Base-by-base conservation (phyloP, 2,329 filamentous ascomycete species). In the Corynespora cassiicola region DNA sequence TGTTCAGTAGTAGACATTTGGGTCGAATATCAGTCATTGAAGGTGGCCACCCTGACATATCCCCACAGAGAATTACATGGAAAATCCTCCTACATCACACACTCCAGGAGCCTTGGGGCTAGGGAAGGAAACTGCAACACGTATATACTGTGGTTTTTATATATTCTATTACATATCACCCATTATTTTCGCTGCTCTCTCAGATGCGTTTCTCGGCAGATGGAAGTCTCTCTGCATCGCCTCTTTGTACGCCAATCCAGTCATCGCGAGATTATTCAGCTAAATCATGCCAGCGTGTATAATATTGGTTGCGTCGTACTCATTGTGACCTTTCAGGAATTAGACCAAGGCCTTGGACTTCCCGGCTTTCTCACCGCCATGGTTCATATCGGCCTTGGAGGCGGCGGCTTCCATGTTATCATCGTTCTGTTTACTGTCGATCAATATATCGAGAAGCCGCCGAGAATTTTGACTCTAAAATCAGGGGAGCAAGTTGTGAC, bases 111-210 rank as follows among this genome's bases (percentile, higher is more conserved):
- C 58, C 5, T 54, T 68, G 3, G 52, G 52, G 7, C 52, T 68
- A 1, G 65, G 65, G 4, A 63, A 68, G 36, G 45, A 51, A 5
- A 59, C 45, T 15, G 79, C 79, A 4, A 80, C 79, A 3, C 75
- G 72, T 16, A 69, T 84, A 7, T 76, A 75, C 42, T 72, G 78
- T 29, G 79, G 77, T 45, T 82, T 84, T 54, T 76, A 77, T 50
- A 77, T 79, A 54, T 76, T 76, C 49, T 66, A 67, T 11, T 78
- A 74, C 42, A 45, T 69, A 2, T 56, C 60, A 3, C 67, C 71
- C 0, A 39, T 70, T 4, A 26, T 58, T 4, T 61, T 68, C 22
- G 68, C 69, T 4, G 47, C 69, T 24, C 1, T 74, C 6, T 63
- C 68, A 5, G 72, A 73, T 42, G 59, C 54, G n/a, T 65, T 54